Conservation (phyloP, 768 basidiomycete genomes). For the Paxillus rubicundulus region DNA sequence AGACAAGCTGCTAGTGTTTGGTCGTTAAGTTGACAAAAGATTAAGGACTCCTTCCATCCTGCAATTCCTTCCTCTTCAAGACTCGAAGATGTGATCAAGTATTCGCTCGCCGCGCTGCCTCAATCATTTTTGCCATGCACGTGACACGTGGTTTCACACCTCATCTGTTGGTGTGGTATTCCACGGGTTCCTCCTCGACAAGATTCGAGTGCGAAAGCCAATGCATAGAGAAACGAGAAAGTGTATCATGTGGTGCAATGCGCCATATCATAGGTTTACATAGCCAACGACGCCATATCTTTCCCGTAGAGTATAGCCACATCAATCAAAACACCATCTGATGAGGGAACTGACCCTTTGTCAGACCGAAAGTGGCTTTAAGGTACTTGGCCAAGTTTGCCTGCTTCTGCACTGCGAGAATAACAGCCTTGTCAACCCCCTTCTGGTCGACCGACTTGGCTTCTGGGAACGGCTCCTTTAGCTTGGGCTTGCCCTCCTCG, state of each 20-base stretch:
- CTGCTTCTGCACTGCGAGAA: conserved; percentile 86
- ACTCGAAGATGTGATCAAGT: not conserved
- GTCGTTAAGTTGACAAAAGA: not conserved
- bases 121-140: not conserved
- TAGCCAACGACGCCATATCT: conserved; percentile 17
- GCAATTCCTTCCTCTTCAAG: no score
- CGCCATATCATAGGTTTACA: conserved; percentile 26
- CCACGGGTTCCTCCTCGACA: not conserved
- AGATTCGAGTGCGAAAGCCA: conserved; percentile 2
- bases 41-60: no score
- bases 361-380: conserved; percentile 87
- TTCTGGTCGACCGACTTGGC: conserved; percentile 92
- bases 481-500: conserved; percentile 87
- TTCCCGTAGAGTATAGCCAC: conserved; percentile 12
- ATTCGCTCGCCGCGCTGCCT: not conserved
- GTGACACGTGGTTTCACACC: not conserved
- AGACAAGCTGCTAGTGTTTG: not conserved
- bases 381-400: conserved; percentile 92
- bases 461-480: conserved; percentile 82
- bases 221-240: conserved; percentile 15
- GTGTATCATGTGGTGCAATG: conserved; percentile 17
- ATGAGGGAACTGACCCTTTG: conserved; percentile 97
- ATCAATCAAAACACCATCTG: conserved; percentile 77
- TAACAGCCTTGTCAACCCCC: conserved; percentile 72
- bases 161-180: not conserved